A percentile compares a stretch with the other conserved stretches of the same genome.
These are phyloP conservation scores for Naganishia albida DNA, from an alignment of 1,284 basidiomycete species.

Conservation along the genomic window DNA sequence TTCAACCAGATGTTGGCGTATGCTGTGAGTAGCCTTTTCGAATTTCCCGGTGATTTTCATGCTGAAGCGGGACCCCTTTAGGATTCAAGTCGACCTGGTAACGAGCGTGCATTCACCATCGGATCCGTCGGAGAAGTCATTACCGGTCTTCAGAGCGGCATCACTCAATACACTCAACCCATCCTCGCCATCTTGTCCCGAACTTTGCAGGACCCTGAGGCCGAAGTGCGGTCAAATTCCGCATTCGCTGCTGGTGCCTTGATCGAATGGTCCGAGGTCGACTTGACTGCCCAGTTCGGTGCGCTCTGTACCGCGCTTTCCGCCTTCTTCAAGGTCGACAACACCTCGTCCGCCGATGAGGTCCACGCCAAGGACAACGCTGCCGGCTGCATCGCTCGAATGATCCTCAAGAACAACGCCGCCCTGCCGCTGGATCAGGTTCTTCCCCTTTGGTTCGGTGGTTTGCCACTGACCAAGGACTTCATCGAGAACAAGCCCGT, in stretches of 20 bases:
- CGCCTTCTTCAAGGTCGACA: constrained; percentile 73
- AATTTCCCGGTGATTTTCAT: background rate
- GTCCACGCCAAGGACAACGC: constrained; percentile 95
- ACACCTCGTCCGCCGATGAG: constrained; percentile 59
- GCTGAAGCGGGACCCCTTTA: no score
- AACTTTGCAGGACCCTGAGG: constrained; percentile 79
- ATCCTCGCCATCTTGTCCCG: constrained; percentile 79
- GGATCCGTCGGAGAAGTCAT: constrained; percentile 96
- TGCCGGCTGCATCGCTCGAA: constrained; percentile 83
- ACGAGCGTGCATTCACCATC: constrained; percentile 89
- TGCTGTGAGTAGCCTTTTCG: constrained; percentile 5
- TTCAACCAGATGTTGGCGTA: constrained; percentile 28
- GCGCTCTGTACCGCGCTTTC: constrained; percentile 75
- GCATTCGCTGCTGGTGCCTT: constrained; percentile 92
- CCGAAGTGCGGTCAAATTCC: constrained; percentile 93
- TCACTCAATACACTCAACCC: constrained; percentile 84
- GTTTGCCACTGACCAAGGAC: constrained; percentile 86
- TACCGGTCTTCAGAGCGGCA: constrained; percentile 80
- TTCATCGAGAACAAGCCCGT: constrained; percentile 85
- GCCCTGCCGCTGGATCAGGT: constrained; percentile 86
- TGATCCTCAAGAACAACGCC: constrained; percentile 78
- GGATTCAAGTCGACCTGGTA: constrained; percentile 68
- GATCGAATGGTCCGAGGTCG: constrained; percentile 80
- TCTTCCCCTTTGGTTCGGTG: constrained; percentile 76
- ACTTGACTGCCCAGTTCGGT: constrained; percentile 81